Percentiles rank a stretch among this genome's conserved stretches.
Evolutionary conservation across 345 rosid genomes (phyloP).

Genomic region (Moricandia arvensis): DNA sequence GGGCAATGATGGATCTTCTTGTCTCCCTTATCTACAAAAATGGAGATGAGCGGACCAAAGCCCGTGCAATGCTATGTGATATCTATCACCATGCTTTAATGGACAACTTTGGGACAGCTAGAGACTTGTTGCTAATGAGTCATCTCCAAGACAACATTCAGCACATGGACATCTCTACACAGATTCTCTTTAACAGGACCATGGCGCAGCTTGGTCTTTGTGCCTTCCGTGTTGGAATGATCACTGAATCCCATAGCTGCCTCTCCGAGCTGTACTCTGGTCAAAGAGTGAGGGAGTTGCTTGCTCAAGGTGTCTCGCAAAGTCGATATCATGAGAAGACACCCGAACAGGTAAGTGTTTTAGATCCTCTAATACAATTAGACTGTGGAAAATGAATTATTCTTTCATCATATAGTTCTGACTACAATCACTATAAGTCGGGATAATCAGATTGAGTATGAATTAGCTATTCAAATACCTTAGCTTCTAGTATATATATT

Average conservation of each 20-base stretch:
- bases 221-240: conserved; percentile 79
- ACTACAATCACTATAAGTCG: background rate
- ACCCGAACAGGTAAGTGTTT: conserved; percentile 71
- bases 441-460: background rate
- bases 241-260: conserved; percentile 79
- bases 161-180: conserved; percentile 87
- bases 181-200: conserved; percentile 89
- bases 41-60: conserved; percentile 97
- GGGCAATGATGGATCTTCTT: conserved; percentile 82
- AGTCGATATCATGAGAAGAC: conserved; percentile 95
- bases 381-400: background rate
- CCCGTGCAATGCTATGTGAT: conserved; percentile 97
- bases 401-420: background rate
- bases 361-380: background rate
- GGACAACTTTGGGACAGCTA: conserved; percentile 69
- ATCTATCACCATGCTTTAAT: conserved; percentile 85
- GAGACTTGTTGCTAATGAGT: conserved; percentile 92
- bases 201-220: conserved; percentile 98
- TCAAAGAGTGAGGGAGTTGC: conserved; percentile 90
- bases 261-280: conserved; percentile 88
- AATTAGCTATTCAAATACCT: background rate
- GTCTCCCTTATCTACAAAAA: conserved; percentile 81
- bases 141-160: conserved; percentile 88
- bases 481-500: background rate
- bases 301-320: conserved; percentile 96